phyloP scores from a whole-genome alignment of 257 asterid genomes.

The Leonotis leonurus region DNA sequence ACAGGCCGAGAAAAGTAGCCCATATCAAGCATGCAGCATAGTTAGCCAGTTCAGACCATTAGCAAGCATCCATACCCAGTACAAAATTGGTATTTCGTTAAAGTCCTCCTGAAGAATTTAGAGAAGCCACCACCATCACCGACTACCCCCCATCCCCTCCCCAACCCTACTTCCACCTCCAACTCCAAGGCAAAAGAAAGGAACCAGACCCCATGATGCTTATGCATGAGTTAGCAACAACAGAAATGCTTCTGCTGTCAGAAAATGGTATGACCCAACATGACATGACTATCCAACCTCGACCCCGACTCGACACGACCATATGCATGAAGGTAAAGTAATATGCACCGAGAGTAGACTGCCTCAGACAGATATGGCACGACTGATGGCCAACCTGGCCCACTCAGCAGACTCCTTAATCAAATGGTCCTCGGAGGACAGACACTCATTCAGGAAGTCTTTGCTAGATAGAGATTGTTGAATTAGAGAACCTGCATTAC shows the following conservation, averaged over 20 bases:
- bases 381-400: slow-evolving; percentile 90
- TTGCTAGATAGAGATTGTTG: slow-evolving; percentile 81
- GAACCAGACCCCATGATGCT: slow-evolving; percentile 40
- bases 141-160: background rate
- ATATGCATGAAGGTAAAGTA: slow-evolving; percentile 70
- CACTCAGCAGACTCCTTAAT: slow-evolving; percentile 94
- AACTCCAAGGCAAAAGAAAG: background rate
- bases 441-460: slow-evolving; percentile 77
- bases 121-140: slow-evolving; percentile 5
- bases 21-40: slow-evolving; percentile 6
- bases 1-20: slow-evolving; percentile 17
- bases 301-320: slow-evolving; percentile 67
- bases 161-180: no score
- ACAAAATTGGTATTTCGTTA: slow-evolving; percentile 3
- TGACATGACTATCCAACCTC: slow-evolving; percentile 27
- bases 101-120: background rate
- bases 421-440: slow-evolving; percentile 84
- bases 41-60: slow-evolving; percentile 20
- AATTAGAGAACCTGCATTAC: slow-evolving; percentile 71
- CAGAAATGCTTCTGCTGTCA: slow-evolving; percentile 36
- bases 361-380: slow-evolving; percentile 78
- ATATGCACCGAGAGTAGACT: slow-evolving; percentile 32
- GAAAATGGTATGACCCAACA: slow-evolving; percentile 44
- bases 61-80: slow-evolving; percentile 19
- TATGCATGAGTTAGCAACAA: slow-evolving; percentile 68